Percentiles rank a stretch among this genome's conserved stretches.
These are phyloP conservation scores for Calonectria crousiana DNA, from an alignment of 2,329 filamentous ascomycete species.

Conservation along the genomic window DNA sequence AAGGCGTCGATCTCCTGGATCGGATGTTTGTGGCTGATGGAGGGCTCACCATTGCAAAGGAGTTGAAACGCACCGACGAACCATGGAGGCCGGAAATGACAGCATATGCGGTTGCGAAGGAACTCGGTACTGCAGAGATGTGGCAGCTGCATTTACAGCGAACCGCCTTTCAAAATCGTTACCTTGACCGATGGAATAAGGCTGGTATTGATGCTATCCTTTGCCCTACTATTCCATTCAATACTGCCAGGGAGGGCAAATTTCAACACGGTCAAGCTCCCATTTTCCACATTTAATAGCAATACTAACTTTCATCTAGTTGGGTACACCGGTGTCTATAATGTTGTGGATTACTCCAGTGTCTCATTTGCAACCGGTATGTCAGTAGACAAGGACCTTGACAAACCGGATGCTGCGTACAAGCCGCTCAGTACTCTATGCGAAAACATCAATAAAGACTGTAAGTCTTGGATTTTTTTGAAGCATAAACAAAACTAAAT, in stretches of 20 bases:
- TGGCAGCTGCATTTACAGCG: slow-evolving; percentile 62
- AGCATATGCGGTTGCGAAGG: slow-evolving; percentile 47
- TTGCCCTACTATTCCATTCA: slow-evolving; percentile 65
- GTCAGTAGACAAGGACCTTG: slow-evolving; percentile 54
- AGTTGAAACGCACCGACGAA: slow-evolving; percentile 57
- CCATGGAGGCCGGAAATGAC: slow-evolving; percentile 55
- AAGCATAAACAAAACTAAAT: background rate
- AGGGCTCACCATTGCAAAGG: slow-evolving; percentile 53
- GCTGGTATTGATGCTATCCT: slow-evolving; percentile 72
- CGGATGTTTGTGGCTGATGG: slow-evolving; percentile 65
- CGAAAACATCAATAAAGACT: slow-evolving; percentile 54
- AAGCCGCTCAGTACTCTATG: slow-evolving; percentile 53
- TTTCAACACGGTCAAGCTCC: slow-evolving; percentile 56
- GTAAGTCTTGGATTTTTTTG: slow-evolving; percentile 47
- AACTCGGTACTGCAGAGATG: slow-evolving; percentile 58
- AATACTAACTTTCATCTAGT: slow-evolving; percentile 46
- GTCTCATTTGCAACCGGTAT: slow-evolving; percentile 61
- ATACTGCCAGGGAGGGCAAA: slow-evolving; percentile 55
- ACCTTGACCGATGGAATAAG: slow-evolving; percentile 60
- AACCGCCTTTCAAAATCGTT: slow-evolving; percentile 58
- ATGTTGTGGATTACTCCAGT: slow-evolving; percentile 61
- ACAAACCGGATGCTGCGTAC: slow-evolving; percentile 47
- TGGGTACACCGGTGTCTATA: slow-evolving; percentile 63
- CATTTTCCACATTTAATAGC: fast-evolving
- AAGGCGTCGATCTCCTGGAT: slow-evolving; percentile 52